phyloP scores from a whole-genome alignment of 345 rosid genomes.

The Moricandia moricandioides region DNA sequence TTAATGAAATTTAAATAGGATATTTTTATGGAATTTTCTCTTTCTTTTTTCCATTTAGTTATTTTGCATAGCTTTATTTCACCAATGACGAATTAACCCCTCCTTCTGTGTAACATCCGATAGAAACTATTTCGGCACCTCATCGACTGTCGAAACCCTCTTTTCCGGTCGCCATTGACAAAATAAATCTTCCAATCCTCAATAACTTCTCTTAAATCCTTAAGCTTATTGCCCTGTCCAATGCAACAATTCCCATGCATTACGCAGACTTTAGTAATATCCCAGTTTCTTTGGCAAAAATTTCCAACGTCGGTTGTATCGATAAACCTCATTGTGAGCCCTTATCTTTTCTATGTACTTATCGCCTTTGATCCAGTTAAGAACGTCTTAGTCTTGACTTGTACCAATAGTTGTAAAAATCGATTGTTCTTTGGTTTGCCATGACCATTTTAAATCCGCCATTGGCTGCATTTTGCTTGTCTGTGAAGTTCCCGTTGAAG shows the following conservation, averaged over 20 bases:
- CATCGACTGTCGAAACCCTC: conserved; percentile 7
- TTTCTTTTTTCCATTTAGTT: neutral
- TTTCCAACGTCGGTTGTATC: conserved; percentile 55
- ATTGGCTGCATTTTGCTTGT: conserved; percentile 42
- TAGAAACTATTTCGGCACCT: neutral
- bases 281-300: conserved; percentile 51
- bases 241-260: conserved; percentile 80
- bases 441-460: conserved; percentile 61
- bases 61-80: neutral
- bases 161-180: neutral
- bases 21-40: too few species aligned
- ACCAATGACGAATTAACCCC: neutral
- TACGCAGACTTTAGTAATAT: conserved; percentile 51
- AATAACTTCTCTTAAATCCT: conserved; percentile 51
- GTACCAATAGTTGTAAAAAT: conserved; percentile 66
- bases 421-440: conserved; percentile 46
- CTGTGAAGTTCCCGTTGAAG: conserved; percentile 32
- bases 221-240: conserved; percentile 37
- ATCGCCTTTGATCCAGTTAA: neutral
- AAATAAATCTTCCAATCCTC: conserved; percentile 51
- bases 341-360: neutral
- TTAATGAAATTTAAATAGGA: too few species aligned
- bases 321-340: conserved; percentile 49
- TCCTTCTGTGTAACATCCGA: neutral
- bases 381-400: conserved; percentile 33